A percentile compares a stretch with the other conserved stretches of the same genome.
phyloP scores from a whole-genome alignment of 352 stramenopile species.

The Phytophthora tentaculata region DNA sequence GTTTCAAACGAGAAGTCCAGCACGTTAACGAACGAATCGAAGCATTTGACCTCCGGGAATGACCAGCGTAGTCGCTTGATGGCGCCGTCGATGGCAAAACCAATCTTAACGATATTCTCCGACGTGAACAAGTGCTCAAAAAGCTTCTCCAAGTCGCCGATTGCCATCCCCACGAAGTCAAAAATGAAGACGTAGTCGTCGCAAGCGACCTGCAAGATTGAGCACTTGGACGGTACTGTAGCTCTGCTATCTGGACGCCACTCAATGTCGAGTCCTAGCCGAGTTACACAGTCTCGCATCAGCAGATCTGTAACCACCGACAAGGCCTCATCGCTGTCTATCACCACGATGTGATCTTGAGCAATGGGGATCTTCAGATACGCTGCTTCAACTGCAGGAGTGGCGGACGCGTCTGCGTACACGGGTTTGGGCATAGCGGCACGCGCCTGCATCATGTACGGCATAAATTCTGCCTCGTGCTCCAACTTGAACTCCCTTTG shows the following conservation, averaged over 20 bases:
- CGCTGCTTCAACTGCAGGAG: conserved; percentile 31
- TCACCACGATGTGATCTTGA: conserved; percentile 52
- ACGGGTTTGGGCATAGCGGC: conserved; percentile 35
- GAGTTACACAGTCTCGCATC: conserved; percentile 43
- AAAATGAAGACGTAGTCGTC: conserved; percentile 74
- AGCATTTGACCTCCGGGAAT: conserved; percentile 70
- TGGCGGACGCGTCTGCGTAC: conserved; percentile 36
- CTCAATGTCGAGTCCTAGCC: conserved; percentile 71
- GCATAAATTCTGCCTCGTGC: conserved; percentile 73
- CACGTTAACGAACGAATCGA: conserved; percentile 70
- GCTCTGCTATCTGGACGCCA: conserved; percentile 64
- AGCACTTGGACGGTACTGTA: conserved; percentile 61
- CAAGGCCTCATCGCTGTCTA: conserved; percentile 65
- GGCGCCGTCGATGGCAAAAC: conserved; percentile 69
- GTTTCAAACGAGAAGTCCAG: conserved; percentile 65
- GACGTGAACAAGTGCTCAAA: conserved; percentile 69
- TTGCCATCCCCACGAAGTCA: conserved; percentile 57
- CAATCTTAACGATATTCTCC: conserved; percentile 58
- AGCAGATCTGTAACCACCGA: conserved; percentile 55
- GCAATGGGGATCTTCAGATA: conserved; percentile 63
- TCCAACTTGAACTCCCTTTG: conserved; percentile 70
- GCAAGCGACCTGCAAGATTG: conserved; percentile 73
- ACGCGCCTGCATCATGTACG: conserved; percentile 51
- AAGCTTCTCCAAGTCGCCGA: conserved; percentile 72
- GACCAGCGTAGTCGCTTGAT: conserved; percentile 74